Base-by-base conservation (phyloP, 345 rosid genomes). In the Populus tremula region DNA sequence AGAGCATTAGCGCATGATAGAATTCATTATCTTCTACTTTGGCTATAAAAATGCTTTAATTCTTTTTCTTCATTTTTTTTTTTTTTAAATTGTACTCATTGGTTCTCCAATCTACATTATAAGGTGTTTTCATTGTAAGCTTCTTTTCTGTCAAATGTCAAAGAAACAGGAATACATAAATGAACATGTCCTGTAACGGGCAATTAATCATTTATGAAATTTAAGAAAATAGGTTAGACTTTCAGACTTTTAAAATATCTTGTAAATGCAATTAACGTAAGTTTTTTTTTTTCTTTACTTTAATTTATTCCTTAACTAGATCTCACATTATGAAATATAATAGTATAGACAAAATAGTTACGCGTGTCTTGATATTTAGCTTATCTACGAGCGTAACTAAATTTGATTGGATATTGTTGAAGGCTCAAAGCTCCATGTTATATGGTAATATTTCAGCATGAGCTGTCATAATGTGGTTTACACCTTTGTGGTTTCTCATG, bases 401-500 rank as follows among this genome's bases (percentile, higher is more conserved):
- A 49, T 14, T 49, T 49, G 18, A 49, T 1, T 49, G 18, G 54
- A 49, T 49, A 49, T 16, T 16, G 54, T 3, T 5, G 21, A 16
- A 49, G 18, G 54, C 54, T 49, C 20, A 49, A 49, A 49, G 20
- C 54, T 49, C 21, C 16, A 49, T 49, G 18, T 70, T 53, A 5
- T 69, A 12, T 70, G 29, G 61, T 49, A 49, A 16, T 49, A 49
- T 21, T 43, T 62, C 70, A 33, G 71, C 79, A 29, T 70, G 84
- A 70, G 72, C 71, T 78, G 74, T 70, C 85, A 72, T 81, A 79
- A 78, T 36, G 78, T 70, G 84, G 81, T 87, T 80, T 81, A 81
- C 73, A 63, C 82, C 43, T 78, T 67, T 82, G 39, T 83, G 83
- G 82, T 80, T 82, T 87, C 89, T 87, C 79, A 88, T 84, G 85